These are phyloP conservation scores for Urostyla sp. DNA, from an alignment of 73 alveolate genomes.

Conservation along the genomic window DNA sequence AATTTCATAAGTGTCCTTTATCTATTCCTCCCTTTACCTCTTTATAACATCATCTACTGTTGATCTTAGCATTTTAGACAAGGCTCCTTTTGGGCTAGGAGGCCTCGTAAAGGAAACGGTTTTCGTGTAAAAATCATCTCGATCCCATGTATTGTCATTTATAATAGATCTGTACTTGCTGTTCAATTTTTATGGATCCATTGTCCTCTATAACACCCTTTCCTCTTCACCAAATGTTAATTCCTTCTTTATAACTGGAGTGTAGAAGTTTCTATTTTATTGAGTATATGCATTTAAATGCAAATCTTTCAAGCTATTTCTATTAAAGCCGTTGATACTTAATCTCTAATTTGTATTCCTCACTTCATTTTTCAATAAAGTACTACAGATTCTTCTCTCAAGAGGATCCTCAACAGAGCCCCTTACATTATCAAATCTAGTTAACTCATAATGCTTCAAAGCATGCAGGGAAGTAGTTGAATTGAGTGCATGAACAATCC, in stretches of 20 bases:
- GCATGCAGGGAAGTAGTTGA: constrained; percentile 52
- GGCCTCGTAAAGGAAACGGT: constrained; percentile 35
- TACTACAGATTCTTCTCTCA: constrained; percentile 11
- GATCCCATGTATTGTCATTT: constrained; percentile 36
- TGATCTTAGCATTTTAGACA: constrained; percentile 57
- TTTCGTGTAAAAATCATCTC: constrained; percentile 1
- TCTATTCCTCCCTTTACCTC: constrained; percentile 43
- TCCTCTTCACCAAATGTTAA: constrained; percentile 20
- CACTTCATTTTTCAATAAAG: constrained; percentile 23
- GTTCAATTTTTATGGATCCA: not conserved
- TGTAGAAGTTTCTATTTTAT: constrained; percentile 16
- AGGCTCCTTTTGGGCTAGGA: constrained; percentile 66
- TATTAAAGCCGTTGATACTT: constrained; percentile 6
- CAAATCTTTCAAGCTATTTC: too few relatives aligned
- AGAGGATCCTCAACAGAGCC: constrained; percentile 28
- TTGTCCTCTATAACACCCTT: constrained; percentile 17
- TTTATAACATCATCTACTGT: constrained; percentile 59
- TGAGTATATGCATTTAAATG: constrained; percentile 26
- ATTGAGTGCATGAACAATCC: constrained; percentile 59
- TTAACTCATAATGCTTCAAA: constrained; percentile 24
- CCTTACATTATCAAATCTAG: constrained; percentile 35
- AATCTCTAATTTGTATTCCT: not conserved
- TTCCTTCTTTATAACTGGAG: constrained; percentile 35
- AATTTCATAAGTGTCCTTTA: constrained; percentile 47
- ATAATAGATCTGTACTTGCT: not conserved